A percentile compares a stretch with the other conserved stretches of the same genome.
These are phyloP conservation scores for Aspergillus hancockii DNA, from an alignment of 495 filamentous ascomycete species.

Conservation along the genomic window DNA sequence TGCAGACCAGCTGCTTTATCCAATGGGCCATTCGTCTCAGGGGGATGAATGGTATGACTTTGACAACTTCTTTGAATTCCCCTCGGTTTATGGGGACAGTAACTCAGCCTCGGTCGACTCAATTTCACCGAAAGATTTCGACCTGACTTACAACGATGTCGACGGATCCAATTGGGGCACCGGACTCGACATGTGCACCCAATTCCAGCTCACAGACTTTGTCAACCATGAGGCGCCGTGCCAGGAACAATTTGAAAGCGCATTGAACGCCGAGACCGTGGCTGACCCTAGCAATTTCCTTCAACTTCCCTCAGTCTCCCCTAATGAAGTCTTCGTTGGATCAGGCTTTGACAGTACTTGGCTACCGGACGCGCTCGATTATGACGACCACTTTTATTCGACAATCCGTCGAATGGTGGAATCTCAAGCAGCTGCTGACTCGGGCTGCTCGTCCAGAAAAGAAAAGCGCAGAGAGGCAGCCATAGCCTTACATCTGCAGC, in stretches of 20 bases:
- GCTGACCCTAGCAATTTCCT: constrained; percentile 27
- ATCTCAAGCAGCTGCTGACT: constrained; percentile 40
- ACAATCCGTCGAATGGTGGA: constrained; percentile 42
- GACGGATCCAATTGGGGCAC: constrained; percentile 25
- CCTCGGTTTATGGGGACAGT: constrained; percentile 31
- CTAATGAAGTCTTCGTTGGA: constrained; percentile 12
- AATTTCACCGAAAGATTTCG: constrained; percentile 36
- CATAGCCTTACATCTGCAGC: constrained; percentile 45
- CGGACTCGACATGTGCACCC: constrained; percentile 20
- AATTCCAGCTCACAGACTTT: constrained; percentile 32
- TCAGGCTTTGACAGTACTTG: constrained; percentile 13
- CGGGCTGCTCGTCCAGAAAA: constrained; percentile 37
- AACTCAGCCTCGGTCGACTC: constrained; percentile 36
- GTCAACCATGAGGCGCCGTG: constrained; percentile 27
- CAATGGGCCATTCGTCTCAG: constrained; percentile 25
- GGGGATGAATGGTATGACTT: constrained; percentile 41
- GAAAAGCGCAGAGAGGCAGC: constrained; percentile 48
- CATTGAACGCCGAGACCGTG: constrained; percentile 25
- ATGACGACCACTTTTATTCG: constrained; percentile 25
- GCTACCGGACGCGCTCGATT: constrained; percentile 17
- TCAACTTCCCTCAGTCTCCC: constrained; percentile 10
- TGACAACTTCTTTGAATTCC: constrained; percentile 42
- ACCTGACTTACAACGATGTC: constrained; percentile 29
- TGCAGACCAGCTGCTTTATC: constrained; percentile 23
- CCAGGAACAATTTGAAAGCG: constrained; percentile 23